A percentile compares a stretch with the other conserved stretches of the same genome.
Evolutionary conservation across 192 early-diverging fungal species (phyloP).

Genomic region (Coemansia sp.): DNA sequence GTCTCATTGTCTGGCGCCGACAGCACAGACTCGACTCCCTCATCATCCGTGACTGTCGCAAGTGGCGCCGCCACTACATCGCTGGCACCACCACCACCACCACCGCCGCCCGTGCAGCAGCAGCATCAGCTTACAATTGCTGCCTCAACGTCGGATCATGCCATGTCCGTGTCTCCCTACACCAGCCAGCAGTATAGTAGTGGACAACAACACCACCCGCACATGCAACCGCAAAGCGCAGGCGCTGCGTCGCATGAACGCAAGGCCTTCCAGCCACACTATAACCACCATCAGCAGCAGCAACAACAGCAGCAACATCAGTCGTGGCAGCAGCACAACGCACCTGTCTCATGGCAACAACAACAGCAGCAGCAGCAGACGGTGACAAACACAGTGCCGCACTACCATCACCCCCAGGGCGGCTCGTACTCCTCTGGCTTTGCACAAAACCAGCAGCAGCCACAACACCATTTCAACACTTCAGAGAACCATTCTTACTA

Average conservation of each 20-base stretch:
- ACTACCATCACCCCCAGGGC: not conserved
- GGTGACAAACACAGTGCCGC: not conserved
- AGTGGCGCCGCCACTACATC: not conserved
- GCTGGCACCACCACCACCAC: conserved; percentile 3
- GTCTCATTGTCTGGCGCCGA: conserved; percentile 9
- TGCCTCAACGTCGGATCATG: not conserved
- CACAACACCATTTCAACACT: not conserved
- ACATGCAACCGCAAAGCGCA: conserved; percentile 4
- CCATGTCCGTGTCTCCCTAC: not conserved
- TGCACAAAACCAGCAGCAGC: not conserved
- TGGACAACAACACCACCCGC: not conserved
- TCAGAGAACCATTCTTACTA: not conserved
- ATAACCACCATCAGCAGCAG: not conserved
- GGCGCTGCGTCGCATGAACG: not conserved
- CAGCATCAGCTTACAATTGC: no score
- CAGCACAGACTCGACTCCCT: conserved; percentile 2
- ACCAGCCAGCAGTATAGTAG: not conserved
- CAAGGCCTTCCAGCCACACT: not conserved
- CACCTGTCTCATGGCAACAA: conserved; percentile 10
- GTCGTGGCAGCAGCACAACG: conserved; percentile 12
- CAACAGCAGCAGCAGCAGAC: conserved; percentile 22
- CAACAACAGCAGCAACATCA: conserved; percentile 3
- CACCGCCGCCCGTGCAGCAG: not conserved
- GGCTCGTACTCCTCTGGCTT: not conserved
- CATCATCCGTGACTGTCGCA: not conserved